phyloP scores from a whole-genome alignment of 1,139 yeast genomes.

The Debaryomyces fabryi region DNA sequence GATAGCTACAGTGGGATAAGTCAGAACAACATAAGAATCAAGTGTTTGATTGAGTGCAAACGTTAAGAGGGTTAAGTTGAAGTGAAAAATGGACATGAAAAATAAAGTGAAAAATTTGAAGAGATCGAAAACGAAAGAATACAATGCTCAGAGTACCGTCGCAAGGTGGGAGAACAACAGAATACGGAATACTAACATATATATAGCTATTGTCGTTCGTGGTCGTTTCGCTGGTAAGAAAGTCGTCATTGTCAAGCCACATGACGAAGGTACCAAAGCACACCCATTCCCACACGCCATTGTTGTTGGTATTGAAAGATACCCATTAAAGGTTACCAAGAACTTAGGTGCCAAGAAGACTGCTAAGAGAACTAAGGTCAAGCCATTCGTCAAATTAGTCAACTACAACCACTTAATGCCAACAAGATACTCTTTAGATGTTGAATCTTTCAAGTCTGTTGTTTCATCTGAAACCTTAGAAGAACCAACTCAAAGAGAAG shows the following conservation, averaged over 20 bases:
- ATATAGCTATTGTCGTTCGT: slow-evolving; percentile 94
- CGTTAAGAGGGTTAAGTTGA: background rate
- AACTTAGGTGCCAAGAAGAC: slow-evolving; percentile 94
- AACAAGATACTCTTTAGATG: slow-evolving; percentile 98
- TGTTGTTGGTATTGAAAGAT: slow-evolving; percentile 99
- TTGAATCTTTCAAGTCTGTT: slow-evolving; percentile 90
- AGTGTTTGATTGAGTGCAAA: background rate
- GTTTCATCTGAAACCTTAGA: slow-evolving; percentile 92
- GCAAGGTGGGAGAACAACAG: background rate
- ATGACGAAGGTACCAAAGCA: slow-evolving; percentile 98
- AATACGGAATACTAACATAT: slow-evolving; percentile 36
- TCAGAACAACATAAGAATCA: background rate
- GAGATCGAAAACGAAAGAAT: background rate
- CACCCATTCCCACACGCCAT: slow-evolving; percentile 99
- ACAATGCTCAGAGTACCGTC: background rate
- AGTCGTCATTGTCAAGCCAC: slow-evolving; percentile 98
- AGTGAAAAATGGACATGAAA: background rate
- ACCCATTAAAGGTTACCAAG: slow-evolving; percentile 97
- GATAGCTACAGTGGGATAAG: background rate
- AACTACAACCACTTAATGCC: slow-evolving; percentile 99
- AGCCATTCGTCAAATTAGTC: slow-evolving; percentile 98
- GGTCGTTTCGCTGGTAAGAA: slow-evolving; percentile 99
- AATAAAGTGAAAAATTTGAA: slow-evolving; percentile 1
- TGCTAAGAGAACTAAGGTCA: slow-evolving; percentile 96
- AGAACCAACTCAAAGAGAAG: slow-evolving; percentile 99